Percentiles rank a stretch among this genome's conserved stretches.
Evolutionary conservation across 805 yeast species (phyloP).

Genomic region (Saturnispora silvae): DNA sequence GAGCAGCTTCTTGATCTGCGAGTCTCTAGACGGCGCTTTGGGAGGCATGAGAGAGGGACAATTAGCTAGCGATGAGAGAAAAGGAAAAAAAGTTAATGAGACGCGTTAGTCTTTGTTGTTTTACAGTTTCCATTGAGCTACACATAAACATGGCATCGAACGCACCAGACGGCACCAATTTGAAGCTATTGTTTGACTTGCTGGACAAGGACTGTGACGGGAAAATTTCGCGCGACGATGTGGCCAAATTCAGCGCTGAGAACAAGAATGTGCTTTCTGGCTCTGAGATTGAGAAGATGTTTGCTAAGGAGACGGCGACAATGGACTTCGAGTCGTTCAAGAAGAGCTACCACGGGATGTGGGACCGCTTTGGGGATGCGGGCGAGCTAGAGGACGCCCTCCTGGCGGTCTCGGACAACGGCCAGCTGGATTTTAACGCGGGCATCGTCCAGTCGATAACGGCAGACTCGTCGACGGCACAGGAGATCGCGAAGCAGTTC

Average conservation of each 20-base stretch:
- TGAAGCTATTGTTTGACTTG: constrained; percentile 62
- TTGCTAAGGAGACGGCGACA: constrained; percentile 24
- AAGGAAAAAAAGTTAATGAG: neutral
- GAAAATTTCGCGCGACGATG: constrained; percentile 41
- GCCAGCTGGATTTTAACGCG: constrained; percentile 31
- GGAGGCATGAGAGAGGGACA: neutral
- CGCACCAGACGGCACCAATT: too few species aligned
- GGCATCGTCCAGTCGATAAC: constrained; percentile 14
- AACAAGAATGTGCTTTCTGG: constrained; percentile 38
- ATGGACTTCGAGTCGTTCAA: constrained; percentile 58
- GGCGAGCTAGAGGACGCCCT: constrained; percentile 51
- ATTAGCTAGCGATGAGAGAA: neutral
- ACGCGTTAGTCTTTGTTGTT: too few species aligned
- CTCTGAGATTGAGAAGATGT: constrained; percentile 39
- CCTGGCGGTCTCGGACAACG: constrained; percentile 30
- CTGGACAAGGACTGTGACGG: constrained; percentile 81
- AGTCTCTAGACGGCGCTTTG: constrained; percentile 7
- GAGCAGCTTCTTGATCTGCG: constrained; percentile 20
- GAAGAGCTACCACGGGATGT: constrained; percentile 46
- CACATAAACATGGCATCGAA: too few species aligned
- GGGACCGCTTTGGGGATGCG: constrained; percentile 39
- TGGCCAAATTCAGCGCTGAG: constrained; percentile 37
- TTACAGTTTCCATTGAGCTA: too few species aligned
- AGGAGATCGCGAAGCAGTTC: constrained; percentile 39
- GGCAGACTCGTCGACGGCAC: neutral